These are phyloP conservation scores for Penicillium nucicola DNA, from an alignment of 495 filamentous ascomycete genomes.

Conservation along the genomic window DNA sequence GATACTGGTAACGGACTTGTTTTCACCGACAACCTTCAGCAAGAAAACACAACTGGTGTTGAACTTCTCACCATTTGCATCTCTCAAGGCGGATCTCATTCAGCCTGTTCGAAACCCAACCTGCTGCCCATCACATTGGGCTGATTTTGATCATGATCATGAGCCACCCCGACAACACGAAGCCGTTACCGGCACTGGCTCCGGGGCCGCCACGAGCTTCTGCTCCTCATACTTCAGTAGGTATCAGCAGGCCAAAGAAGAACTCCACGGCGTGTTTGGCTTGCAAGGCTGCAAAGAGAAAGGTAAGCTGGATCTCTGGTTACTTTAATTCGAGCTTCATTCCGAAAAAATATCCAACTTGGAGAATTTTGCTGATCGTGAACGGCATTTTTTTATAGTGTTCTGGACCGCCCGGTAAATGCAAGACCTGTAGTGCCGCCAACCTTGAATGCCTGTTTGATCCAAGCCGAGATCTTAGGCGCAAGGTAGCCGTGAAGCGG, in stretches of 20 bases:
- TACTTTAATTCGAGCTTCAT: not conserved
- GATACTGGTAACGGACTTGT: not conserved
- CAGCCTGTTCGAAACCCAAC: not conserved
- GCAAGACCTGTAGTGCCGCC: constrained; percentile 33
- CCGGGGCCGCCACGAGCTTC: constrained; percentile 28
- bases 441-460: constrained; percentile 38
- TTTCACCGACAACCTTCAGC: not conserved
- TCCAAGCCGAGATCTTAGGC: constrained; percentile 35
- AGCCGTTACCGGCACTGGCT: constrained; percentile 29
- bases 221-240: constrained; percentile 13
- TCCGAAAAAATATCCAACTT: not conserved
- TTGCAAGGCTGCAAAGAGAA: constrained; percentile 43
- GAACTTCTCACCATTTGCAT: not conserved
- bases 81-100: not conserved
- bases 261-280: constrained; percentile 40
- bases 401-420: constrained; percentile 35
- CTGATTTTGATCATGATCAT: constrained; percentile 12
- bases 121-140: not conserved
- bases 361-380: not conserved
- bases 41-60: not conserved
- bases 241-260: constrained; percentile 33
- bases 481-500: constrained; percentile 39
- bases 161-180: constrained; percentile 21
- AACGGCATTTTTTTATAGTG: constrained; percentile 26
- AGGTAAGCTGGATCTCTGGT: constrained; percentile 20